These are phyloP conservation scores for Trichopus zeylanicus DNA, from an alignment of 116 monocot genomes.

Conservation along the genomic window DNA sequence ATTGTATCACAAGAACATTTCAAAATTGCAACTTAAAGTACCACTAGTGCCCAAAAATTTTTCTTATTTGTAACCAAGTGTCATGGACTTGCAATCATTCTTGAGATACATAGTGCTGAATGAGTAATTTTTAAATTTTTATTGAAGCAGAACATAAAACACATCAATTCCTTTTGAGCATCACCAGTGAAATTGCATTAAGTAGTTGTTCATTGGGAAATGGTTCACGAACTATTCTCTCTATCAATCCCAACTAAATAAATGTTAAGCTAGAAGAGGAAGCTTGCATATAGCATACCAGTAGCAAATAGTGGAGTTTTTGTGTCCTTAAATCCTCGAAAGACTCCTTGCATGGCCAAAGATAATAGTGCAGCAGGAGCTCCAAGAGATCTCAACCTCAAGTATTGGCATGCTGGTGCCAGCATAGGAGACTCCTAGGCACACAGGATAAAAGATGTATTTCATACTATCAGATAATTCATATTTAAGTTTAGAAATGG, in stretches of 20 bases:
- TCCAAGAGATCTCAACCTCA: conserved; percentile 58
- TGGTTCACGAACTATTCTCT: neutral
- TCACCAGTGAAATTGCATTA: no score
- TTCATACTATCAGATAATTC: conserved; percentile 8
- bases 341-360: conserved; percentile 75
- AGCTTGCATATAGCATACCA: conserved; percentile 18
- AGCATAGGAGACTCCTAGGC: conserved; percentile 67
- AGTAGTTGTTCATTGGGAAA: neutral
- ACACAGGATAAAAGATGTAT: no score
- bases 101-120: no score
- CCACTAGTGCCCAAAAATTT: no score
- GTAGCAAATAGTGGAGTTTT: conserved; percentile 68
- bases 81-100: no score
- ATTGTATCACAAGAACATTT: no score
- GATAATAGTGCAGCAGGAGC: conserved; percentile 69
- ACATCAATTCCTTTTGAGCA: no score
- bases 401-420: conserved; percentile 46
- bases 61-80: no score
- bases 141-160: no score
- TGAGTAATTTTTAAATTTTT: no score
- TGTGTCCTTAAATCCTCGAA: conserved; percentile 78
- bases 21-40: no score
- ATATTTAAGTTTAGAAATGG: neutral
- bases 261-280: neutral
- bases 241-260: neutral